phyloP scores from a whole-genome alignment of 805 yeast genomes.

The Ogataea paradorogensis region DNA sequence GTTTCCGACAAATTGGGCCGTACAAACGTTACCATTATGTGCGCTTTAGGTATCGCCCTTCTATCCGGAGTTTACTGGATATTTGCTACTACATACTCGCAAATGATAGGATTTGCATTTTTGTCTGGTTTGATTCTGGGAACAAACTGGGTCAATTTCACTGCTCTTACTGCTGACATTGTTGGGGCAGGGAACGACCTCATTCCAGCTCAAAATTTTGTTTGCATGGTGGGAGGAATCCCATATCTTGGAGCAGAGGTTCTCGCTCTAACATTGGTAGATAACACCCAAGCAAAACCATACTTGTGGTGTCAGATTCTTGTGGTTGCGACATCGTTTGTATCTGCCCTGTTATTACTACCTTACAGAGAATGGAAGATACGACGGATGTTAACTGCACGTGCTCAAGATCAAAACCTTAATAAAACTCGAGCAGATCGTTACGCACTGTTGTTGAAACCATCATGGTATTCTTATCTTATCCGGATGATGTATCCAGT shows the following conservation, averaged over 20 bases:
- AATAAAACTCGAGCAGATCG: slow-evolving; percentile 13
- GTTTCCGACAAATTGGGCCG: slow-evolving; percentile 48
- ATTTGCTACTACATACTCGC: slow-evolving; percentile 40
- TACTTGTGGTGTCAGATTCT: slow-evolving; percentile 61
- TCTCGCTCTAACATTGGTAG: slow-evolving; percentile 29
- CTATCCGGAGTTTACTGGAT: slow-evolving; percentile 50
- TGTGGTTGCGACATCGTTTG: slow-evolving; percentile 47
- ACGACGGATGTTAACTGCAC: slow-evolving; percentile 35
- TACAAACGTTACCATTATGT: slow-evolving; percentile 40
- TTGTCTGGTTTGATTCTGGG: slow-evolving; percentile 46
- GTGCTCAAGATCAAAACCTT: slow-evolving; percentile 9
- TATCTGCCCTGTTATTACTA: slow-evolving; percentile 41
- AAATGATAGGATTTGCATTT: slow-evolving; percentile 42
- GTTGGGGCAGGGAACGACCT: slow-evolving; percentile 32
- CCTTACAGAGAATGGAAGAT: slow-evolving; percentile 58
- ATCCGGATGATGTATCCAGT: slow-evolving; percentile 30
- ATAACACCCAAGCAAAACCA: slow-evolving; percentile 37
- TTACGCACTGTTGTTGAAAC: slow-evolving; percentile 15
- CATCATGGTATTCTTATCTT: slow-evolving; percentile 10
- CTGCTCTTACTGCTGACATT: slow-evolving; percentile 35
- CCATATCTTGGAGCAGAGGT: slow-evolving; percentile 34
- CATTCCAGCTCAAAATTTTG: slow-evolving; percentile 28
- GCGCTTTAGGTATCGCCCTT: slow-evolving; percentile 36
- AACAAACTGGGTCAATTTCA: slow-evolving; percentile 40
- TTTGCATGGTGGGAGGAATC: slow-evolving; percentile 29